Conservation (phyloP, 1,284 basidiomycete species). For the Peniophora sp. region DNA sequence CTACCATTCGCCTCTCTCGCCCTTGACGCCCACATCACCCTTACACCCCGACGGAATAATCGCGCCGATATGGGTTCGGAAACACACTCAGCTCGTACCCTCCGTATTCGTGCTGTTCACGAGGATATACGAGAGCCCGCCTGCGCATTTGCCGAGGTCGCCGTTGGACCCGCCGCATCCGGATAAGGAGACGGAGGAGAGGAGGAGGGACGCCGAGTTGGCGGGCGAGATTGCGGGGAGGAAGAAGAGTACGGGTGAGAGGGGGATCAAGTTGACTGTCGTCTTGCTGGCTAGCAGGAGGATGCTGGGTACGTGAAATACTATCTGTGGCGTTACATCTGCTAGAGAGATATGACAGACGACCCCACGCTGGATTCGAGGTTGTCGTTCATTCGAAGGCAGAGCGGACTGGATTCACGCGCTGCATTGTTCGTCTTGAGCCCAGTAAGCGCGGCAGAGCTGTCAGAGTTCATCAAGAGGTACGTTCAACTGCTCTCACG, state of each 20-base stretch:
- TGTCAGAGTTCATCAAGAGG: slow-evolving; percentile 82
- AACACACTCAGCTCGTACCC: slow-evolving; percentile 87
- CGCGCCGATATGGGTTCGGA: slow-evolving; percentile 95
- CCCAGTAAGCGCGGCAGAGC: slow-evolving; percentile 76
- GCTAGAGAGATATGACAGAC: slow-evolving; percentile 36
- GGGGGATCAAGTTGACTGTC: slow-evolving; percentile 90
- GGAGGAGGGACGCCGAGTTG: slow-evolving; percentile 65
- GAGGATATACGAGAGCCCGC: slow-evolving; percentile 65
- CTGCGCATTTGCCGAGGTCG: slow-evolving; percentile 27
- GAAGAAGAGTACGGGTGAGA: slow-evolving; percentile 74
- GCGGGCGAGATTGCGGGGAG: slow-evolving; percentile 72
- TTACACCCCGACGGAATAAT: slow-evolving; percentile 92
- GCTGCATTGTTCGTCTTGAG: slow-evolving; percentile 93
- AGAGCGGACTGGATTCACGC: slow-evolving; percentile 83
- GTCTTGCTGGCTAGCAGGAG: slow-evolving; percentile 86
- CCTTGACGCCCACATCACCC: slow-evolving; percentile 81
- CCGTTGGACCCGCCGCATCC: slow-evolving; percentile 47
- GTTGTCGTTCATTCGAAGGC: slow-evolving; percentile 78
- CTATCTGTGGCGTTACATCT: not conserved
- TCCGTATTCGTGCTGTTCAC: slow-evolving; percentile 90
- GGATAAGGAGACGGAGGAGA: slow-evolving; percentile 59
- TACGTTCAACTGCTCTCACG: slow-evolving; percentile 18
- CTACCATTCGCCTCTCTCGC: slow-evolving; percentile 84
- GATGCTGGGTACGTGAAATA: slow-evolving; percentile 60
- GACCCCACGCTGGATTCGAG: slow-evolving; percentile 78